Base-by-base conservation (phyloP, 768 basidiomycete genomes). In the Phlebiopsis flavidoalba region DNA sequence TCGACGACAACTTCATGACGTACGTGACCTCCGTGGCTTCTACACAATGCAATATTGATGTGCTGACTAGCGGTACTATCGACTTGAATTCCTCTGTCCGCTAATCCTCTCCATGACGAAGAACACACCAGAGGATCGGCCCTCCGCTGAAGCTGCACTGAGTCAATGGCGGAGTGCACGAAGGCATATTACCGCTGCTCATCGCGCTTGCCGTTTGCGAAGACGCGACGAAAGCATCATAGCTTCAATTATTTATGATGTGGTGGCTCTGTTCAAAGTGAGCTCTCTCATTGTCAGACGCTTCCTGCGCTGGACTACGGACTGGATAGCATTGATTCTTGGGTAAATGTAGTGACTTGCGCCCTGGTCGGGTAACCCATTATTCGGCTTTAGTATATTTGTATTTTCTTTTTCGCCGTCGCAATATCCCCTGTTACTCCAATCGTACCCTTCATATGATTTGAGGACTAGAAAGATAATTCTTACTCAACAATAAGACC, bases 51-150 rank as follows among this genome's bases (percentile, higher is more conserved):
- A 14, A 17, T 17, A 14, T 12, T n/a, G 21, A 11, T 37, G 37
- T 43, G 26, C 48, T 49, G 48, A 43, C 31, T n/a, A 19, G 31
- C 37, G 50, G 43, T 61, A 56, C 50, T 49, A 24, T 26, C 43
- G 52, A 21, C 21, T 54, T 22, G 59, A 48, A 1, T 60, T 60
- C 24, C 35, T 60, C 22, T 14, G 37, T 11, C 59, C 59, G 5
- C 53, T 60, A 12, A 60, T 60, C 24, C n/a, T 19, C 17, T 51
- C 36, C n/a, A 60, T 60, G 59, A 60, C 40, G 17, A 35, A 46
- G 52, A 12, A 45, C 8, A 21, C 47, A 22, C 59, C 59, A 3
- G 14, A 19, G 1, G 53, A 14, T 4, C 59, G 59, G 1, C 59
- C 53, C 7, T 36, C 1, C 19, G 53, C 60, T 4, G 17, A 22